Percentiles rank a stretch among this genome's conserved stretches.
phyloP scores from a whole-genome alignment of 306 rosid genomes.

The Urtica urens region DNA sequence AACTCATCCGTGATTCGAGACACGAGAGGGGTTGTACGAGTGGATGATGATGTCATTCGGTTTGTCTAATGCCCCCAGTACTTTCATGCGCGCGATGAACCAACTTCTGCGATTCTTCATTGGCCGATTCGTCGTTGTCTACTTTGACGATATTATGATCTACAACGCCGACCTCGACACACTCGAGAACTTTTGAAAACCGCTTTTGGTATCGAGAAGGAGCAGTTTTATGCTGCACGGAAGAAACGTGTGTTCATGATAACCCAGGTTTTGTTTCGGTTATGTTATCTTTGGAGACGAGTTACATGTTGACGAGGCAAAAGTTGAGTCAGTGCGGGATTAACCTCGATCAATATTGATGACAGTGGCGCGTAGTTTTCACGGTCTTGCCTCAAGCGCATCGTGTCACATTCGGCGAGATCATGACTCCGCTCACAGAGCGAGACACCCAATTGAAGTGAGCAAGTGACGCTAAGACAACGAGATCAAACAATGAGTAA shows the following conservation, averaged over 20 bases:
- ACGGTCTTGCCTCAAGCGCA: neutral
- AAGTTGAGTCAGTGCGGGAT: neutral
- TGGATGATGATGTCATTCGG: conserved; percentile 10
- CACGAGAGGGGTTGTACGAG: neutral
- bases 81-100: conserved; percentile 1
- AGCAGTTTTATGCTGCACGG: neutral
- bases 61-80: neutral
- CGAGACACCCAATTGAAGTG: neutral
- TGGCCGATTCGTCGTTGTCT: neutral
- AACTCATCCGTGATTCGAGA: too few relatives aligned
- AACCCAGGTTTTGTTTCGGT: neutral
- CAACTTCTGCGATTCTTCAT: neutral
- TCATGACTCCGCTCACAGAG: conserved; percentile 1
- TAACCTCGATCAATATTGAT: neutral
- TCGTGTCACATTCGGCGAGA: neutral
- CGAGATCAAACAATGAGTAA: neutral
- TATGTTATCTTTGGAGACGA: neutral
- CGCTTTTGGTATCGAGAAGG: neutral
- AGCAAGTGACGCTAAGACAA: neutral
- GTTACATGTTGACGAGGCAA: neutral
- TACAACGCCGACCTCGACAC: neutral
- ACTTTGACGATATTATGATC: conserved; percentile 4
- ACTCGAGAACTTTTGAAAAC: neutral
- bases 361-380: conserved; percentile 2
- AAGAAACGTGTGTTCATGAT: neutral